Evolutionary conservation across 108 stramenopile genomes (phyloP).

Genomic region (Epithemia pelagica): DNA sequence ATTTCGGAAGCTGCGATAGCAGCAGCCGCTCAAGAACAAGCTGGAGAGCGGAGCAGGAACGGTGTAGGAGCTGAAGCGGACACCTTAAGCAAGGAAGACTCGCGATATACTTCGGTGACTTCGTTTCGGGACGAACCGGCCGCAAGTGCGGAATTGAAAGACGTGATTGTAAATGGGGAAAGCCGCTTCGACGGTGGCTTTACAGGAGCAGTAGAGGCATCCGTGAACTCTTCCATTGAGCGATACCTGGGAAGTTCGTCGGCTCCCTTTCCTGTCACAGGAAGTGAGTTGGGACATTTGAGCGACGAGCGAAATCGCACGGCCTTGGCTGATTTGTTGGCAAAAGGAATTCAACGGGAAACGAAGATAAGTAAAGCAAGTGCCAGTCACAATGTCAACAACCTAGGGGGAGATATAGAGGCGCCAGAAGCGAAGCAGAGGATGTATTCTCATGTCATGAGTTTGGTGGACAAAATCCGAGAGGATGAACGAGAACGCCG

Average conservation of each 20-base stretch:
- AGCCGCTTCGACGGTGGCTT: constrained; percentile 41
- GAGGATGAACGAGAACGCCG: constrained; percentile 17
- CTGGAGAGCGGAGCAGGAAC: background rate
- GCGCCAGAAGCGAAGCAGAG: constrained; percentile 19
- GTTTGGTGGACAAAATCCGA: constrained; percentile 37
- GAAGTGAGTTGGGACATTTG: constrained; percentile 41
- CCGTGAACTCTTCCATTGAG: constrained; percentile 34
- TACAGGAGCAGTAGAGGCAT: constrained; percentile 31
- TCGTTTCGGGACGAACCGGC: background rate
- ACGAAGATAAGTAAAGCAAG: constrained; percentile 1
- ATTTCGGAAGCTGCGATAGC: background rate
- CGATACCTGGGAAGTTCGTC: constrained; percentile 15
- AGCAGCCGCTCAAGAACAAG: background rate
- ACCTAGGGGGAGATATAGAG: constrained; percentile 24
- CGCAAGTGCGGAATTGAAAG: background rate
- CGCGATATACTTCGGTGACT: background rate
- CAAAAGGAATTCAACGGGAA: constrained; percentile 42
- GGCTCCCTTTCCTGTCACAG: constrained; percentile 13
- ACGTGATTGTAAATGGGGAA: background rate
- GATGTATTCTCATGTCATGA: constrained; percentile 22
- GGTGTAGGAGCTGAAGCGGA: background rate
- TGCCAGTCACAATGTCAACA: constrained; percentile 3
- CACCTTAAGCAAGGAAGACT: background rate
- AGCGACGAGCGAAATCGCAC: constrained; percentile 51
- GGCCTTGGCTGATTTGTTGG: constrained; percentile 45